These are phyloP conservation scores for Colletotrichum orbiculare DNA, from an alignment of 2,329 filamentous ascomycete species.

Conservation along the genomic window DNA sequence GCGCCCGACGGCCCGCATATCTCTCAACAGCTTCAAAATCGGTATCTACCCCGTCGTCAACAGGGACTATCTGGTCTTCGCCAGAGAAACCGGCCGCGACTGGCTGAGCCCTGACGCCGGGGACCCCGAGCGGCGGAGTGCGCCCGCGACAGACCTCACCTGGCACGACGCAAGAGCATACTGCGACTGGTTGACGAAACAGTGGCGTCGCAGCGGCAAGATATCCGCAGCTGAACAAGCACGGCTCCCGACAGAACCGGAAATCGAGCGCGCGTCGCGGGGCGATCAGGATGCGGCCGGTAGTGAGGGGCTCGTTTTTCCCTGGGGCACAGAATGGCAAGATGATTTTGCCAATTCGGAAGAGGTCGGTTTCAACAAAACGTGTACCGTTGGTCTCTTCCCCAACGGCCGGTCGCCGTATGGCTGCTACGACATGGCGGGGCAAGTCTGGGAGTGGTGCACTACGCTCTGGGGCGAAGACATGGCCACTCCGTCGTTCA, in stretches of 20 bases:
- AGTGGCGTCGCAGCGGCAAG: neutral
- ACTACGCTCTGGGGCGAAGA: slow-evolving; percentile 26
- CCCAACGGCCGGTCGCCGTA: slow-evolving; percentile 14
- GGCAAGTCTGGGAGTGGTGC: slow-evolving; percentile 27
- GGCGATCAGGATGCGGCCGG: neutral
- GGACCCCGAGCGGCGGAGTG: slow-evolving; percentile 3
- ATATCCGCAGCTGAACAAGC: neutral
- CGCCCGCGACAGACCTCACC: slow-evolving; percentile 26
- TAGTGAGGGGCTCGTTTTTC: neutral
- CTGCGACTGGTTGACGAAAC: slow-evolving; percentile 15
- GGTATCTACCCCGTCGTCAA: slow-evolving; percentile 18
- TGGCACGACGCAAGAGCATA: slow-evolving; percentile 20
- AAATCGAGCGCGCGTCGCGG: slow-evolving; percentile 18
- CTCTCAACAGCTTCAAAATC: neutral
- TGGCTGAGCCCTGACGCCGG: slow-evolving; percentile 9
- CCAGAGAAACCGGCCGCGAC: slow-evolving; percentile 3
- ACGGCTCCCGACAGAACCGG: slow-evolving; percentile 17
- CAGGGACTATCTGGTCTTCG: slow-evolving; percentile 8
- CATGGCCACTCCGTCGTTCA: slow-evolving; percentile 14
- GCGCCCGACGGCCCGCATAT: neutral
- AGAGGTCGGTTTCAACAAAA: neutral
- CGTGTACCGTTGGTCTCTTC: slow-evolving; percentile 16
- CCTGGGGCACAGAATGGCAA: slow-evolving; percentile 6
- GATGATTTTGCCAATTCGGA: slow-evolving; percentile 5
- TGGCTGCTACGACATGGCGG: slow-evolving; percentile 18